phyloP scores from a whole-genome alignment of 331 rosid genomes.

The Telfairia occidentalis region DNA sequence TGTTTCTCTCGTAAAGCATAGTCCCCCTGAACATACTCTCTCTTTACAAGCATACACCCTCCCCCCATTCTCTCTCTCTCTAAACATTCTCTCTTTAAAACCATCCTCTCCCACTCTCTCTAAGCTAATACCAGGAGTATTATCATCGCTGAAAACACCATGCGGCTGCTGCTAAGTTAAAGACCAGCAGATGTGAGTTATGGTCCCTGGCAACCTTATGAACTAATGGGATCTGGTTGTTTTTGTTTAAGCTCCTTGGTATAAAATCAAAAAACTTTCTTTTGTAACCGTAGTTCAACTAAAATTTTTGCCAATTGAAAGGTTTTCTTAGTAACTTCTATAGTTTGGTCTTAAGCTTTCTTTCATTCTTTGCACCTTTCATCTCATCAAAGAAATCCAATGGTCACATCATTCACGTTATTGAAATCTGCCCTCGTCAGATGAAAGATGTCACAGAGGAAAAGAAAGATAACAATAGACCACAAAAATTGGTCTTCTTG shows the following conservation, averaged over 20 bases:
- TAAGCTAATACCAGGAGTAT: not conserved
- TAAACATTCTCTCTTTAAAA: not conserved
- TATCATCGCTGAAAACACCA: not conserved
- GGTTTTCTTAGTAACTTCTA: not conserved
- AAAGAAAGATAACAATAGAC: not conserved
- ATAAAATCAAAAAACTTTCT: not conserved
- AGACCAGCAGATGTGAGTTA: not conserved
- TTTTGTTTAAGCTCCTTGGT: not conserved
- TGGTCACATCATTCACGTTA: not conserved
- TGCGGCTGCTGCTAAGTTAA: not conserved
- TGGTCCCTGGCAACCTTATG: not conserved
- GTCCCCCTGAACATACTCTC: not conserved
- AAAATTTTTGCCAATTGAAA: not conserved
- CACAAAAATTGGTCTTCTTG: not conserved
- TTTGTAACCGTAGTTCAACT: not conserved
- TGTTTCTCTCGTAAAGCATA: not conserved
- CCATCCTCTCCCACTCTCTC: not conserved
- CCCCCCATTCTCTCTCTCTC: not conserved
- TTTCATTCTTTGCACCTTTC: not conserved
- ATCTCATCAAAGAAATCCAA: not conserved
- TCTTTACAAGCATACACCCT: not conserved
- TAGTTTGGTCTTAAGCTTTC: not conserved
- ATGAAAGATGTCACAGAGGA: not conserved
- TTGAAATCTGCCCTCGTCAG: not conserved
- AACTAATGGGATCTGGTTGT: not conserved